Evolutionary conservation across 192 early-diverging fungal genomes (phyloP), one percentile per base, ranked within the genome.

Genomic region (Geranomyces variabilis): DNA sequence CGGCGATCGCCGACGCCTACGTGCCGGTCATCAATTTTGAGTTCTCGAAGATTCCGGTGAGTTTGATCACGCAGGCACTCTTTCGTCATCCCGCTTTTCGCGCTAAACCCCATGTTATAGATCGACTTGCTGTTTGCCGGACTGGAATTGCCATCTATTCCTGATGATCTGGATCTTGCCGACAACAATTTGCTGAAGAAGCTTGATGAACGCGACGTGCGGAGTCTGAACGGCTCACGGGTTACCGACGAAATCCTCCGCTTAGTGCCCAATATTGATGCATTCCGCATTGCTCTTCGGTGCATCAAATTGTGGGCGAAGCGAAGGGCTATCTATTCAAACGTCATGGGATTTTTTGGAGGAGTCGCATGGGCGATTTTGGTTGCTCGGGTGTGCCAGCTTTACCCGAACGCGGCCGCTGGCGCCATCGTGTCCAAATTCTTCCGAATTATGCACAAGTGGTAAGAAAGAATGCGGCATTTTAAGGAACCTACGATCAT

Each of bases 281-380:
- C 88, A 1, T 99, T 99, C 75, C 84, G 97, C 34, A 89, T 91
- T 56, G 94, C 97, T 1, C 81, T 97, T 33, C 85, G 97, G 28
- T 94, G 92, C 74, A 90, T 99, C 58, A 99, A 99, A 80, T 74
- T 95, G 49, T 99, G 97, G 97, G 97, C 97, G 44, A 96, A 97
- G 76, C 86, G 84, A 30, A 87, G 93, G 21, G 93, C 92, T 0
- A 88, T 99, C 59, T 99, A 96, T 77, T 94, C 94, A 4, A 99
- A 99, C 78, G 91, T 95, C 3, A 89, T 97, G 88, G 97, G 97
- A 26, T 99, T 99, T 76, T 86, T 99, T 81, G 97, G 97, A 63
- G 97, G 97, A 76, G 93, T 99, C 47, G 94, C 95, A 4, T 99
- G 97, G 97, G 96, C 97, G 6, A 97, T 99, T 90, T 80, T 94